phyloP scores from a whole-genome alignment of 2,329 filamentous ascomycete genomes.

The Plectosphaerella plurivora region DNA sequence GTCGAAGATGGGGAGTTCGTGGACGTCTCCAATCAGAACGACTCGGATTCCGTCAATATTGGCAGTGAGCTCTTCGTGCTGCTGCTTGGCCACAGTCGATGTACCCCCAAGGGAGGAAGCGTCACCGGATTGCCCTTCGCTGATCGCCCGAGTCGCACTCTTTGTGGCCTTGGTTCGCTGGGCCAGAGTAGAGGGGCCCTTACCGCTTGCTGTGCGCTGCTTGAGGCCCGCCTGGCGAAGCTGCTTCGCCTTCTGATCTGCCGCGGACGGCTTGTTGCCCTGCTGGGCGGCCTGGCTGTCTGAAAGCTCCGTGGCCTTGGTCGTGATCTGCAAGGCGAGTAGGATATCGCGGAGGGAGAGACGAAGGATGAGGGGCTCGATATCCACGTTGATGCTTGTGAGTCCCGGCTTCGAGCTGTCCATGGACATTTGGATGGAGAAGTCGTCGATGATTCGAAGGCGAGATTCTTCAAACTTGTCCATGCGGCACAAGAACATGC shows the following conservation, averaged over 20 bases:
- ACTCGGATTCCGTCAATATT: constrained; percentile 84
- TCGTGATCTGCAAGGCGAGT: constrained; percentile 86
- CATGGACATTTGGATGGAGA: constrained; percentile 85
- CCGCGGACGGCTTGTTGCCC: constrained; percentile 26
- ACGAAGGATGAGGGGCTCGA: constrained; percentile 87
- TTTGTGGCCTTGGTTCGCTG: constrained; percentile 22
- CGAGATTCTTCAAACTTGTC: constrained; percentile 90
- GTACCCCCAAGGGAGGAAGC: no score
- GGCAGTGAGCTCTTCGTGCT: constrained; percentile 75
- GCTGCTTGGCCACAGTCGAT: constrained; percentile 19
- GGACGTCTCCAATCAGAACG: constrained; percentile 90
- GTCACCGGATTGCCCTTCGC: background rate
- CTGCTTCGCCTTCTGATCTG: constrained; percentile 53
- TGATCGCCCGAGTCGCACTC: background rate
- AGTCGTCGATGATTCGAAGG: constrained; percentile 92
- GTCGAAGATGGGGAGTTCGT: constrained; percentile 93
- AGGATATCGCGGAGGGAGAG: constrained; percentile 92
- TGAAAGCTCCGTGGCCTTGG: constrained; percentile 84
- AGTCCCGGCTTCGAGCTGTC: constrained; percentile 61
- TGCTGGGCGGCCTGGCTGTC: constrained; percentile 48
- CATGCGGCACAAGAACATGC: constrained; percentile 99
- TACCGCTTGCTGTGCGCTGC: constrained; percentile 52
- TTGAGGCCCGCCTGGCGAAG: constrained; percentile 45
- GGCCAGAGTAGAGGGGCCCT: constrained; percentile 47
- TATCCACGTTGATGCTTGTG: constrained; percentile 78